A percentile compares a stretch with the other conserved stretches of the same genome.
These are phyloP conservation scores for Cyberlindnera petersonii DNA, from an alignment of 805 yeast species.

Conservation along the genomic window DNA sequence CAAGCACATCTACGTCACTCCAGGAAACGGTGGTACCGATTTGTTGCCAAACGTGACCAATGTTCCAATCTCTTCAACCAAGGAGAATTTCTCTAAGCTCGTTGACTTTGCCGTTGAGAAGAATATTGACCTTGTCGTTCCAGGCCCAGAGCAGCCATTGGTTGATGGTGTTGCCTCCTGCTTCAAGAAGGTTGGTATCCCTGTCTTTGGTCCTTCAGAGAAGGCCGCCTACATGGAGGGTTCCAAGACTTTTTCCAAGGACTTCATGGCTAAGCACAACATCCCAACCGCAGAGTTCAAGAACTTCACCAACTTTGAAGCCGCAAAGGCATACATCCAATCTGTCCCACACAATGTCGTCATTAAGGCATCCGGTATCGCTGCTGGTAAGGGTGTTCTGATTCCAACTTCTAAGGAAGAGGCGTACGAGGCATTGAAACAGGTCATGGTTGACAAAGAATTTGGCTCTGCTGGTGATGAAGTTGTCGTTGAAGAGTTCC, in stretches of 20 bases:
- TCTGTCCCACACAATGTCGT: conserved; percentile 72
- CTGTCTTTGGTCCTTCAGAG: conserved; percentile 94
- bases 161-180: conserved; percentile 84
- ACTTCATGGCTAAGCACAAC: conserved; percentile 84
- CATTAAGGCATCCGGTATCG: conserved; percentile 95
- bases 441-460: conserved; percentile 83
- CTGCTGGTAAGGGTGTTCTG: conserved; percentile 98
- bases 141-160: conserved; percentile 99
- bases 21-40: conserved; percentile 94
- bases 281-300: conserved; percentile 93
- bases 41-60: conserved; percentile 56
- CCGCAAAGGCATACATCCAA: conserved; percentile 69
- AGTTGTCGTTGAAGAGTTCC: conserved; percentile 91
- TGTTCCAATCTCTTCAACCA: conserved; percentile 60
- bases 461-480: conserved; percentile 94
- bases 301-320: conserved; percentile 72
- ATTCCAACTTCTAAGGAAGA: conserved; percentile 83
- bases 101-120: conserved; percentile 71
- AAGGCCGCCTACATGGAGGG: conserved; percentile 95
- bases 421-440: conserved; percentile 78
- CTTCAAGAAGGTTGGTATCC: conserved; percentile 81
- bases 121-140: conserved; percentile 70
- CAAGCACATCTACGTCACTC: conserved; percentile 78
- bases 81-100: conserved; percentile 63
- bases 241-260: conserved; percentile 90